Conservation (phyloP, 495 filamentous ascomycete species). For the Pseudevernia furfuracea region DNA sequence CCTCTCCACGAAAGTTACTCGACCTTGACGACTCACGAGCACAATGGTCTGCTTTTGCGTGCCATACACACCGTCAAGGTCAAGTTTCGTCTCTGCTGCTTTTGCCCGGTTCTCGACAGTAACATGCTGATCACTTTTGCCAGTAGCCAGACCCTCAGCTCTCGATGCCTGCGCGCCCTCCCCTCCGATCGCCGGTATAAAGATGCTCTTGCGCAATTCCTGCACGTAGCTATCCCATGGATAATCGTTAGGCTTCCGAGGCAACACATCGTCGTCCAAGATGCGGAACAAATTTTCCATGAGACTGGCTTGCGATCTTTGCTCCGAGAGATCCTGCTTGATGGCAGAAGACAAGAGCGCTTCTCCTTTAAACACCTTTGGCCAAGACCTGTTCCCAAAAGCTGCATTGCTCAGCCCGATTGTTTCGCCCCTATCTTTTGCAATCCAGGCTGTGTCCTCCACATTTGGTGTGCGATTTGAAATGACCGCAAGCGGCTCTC, state of each 20-base stretch:
- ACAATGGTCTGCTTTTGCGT: constrained; percentile 89
- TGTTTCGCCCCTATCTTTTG: constrained; percentile 51
- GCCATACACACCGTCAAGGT: constrained; percentile 65
- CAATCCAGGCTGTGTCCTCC: constrained; percentile 64
- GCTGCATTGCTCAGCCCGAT: constrained; percentile 81
- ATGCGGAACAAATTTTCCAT: constrained; percentile 62
- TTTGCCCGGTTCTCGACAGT: constrained; percentile 19
- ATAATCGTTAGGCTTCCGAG: constrained; percentile 46
- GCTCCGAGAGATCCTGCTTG: constrained; percentile 37
- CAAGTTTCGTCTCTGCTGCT: constrained; percentile 27
- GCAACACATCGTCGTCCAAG: constrained; percentile 66
- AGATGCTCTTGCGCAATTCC: constrained; percentile 69
- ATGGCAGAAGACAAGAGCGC: constrained; percentile 42
- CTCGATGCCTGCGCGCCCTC: constrained; percentile 41
- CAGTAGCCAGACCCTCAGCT: constrained; percentile 46
- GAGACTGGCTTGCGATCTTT: constrained; percentile 54
- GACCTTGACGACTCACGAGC: constrained; percentile 65
- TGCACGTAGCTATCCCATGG: constrained; percentile 62
- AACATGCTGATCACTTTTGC: constrained; percentile 18
- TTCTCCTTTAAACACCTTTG: constrained; percentile 65
- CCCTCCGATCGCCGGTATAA: constrained; percentile 67
- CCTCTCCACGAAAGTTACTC: constrained; percentile 74
- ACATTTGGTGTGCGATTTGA: constrained; percentile 71
- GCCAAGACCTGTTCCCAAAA: constrained; percentile 68
- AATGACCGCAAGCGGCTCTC: constrained; percentile 73